Conservation (phyloP, 108 stramenopile species). For the Aurantiochytrium sp. region DNA sequence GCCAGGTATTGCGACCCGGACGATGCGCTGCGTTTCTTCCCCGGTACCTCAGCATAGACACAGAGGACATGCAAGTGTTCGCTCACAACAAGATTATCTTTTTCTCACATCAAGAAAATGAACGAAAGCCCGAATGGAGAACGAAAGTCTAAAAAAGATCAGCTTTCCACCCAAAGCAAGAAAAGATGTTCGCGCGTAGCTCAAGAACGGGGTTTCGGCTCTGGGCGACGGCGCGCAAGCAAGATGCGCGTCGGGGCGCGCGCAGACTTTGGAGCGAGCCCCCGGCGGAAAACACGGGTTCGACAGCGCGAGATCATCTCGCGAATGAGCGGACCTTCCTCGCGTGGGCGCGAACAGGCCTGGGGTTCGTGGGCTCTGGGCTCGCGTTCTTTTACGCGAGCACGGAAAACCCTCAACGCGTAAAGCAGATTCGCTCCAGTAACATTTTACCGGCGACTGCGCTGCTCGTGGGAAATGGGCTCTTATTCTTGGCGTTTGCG, state of each 20-base stretch:
- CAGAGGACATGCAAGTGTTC: too few relatives aligned
- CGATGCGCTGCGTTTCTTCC: too few relatives aligned
- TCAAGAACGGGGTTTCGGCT: too few relatives aligned
- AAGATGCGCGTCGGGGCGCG: background rate
- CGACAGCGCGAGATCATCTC: constrained; percentile 38
- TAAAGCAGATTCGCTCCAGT: background rate
- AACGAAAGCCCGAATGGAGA: too few relatives aligned
- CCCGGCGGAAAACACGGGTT: constrained; percentile 29
- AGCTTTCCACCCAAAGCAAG: too few relatives aligned
- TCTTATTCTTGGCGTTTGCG: background rate
- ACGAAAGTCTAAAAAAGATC: too few relatives aligned
- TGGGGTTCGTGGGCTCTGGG: constrained; percentile 40
- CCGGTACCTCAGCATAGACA: too few relatives aligned
- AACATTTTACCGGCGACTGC: background rate
- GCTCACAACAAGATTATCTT: too few relatives aligned
- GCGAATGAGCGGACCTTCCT: constrained; percentile 43
- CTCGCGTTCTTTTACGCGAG: constrained; percentile 30
- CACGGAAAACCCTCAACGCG: background rate
- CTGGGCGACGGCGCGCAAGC: too few relatives aligned
- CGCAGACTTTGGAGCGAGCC: background rate
- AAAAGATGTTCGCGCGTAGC: too few relatives aligned
- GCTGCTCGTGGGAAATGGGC: background rate
- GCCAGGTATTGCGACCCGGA: too few relatives aligned
- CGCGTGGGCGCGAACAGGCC: constrained; percentile 38
- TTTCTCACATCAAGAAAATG: too few relatives aligned